These are phyloP conservation scores for Curvularia spicifera DNA, from an alignment of 2,329 filamentous ascomycete species.

Conservation along the genomic window DNA sequence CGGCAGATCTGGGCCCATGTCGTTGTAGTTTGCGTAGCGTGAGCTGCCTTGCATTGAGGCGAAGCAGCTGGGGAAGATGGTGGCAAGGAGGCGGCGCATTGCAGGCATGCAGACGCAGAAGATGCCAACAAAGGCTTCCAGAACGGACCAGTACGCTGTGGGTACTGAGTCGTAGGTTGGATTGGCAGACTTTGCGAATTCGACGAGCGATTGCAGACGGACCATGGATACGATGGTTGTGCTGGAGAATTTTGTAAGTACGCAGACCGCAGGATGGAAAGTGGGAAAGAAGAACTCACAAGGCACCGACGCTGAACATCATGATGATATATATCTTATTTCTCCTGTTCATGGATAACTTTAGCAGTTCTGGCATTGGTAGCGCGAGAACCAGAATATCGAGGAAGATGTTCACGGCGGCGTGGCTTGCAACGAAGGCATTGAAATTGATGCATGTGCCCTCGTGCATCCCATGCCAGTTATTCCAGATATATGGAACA, in stretches of 20 bases:
- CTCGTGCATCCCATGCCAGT: slow-evolving; percentile 23
- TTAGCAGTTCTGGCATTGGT: slow-evolving; percentile 26
- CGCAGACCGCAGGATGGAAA: not conserved
- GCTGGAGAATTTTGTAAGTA: slow-evolving; percentile 7
- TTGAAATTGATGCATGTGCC: slow-evolving; percentile 37
- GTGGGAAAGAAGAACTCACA: slow-evolving; percentile 37
- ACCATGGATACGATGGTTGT: slow-evolving; percentile 51
- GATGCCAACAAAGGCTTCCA: slow-evolving; percentile 27
- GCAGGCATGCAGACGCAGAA: slow-evolving; percentile 30
- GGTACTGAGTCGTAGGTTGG: slow-evolving; percentile 42
- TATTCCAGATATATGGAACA: slow-evolving; percentile 29
- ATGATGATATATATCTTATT: slow-evolving; percentile 42
- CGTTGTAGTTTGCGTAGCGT: not conserved
- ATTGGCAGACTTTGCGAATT: slow-evolving; percentile 51
- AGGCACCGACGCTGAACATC: slow-evolving; percentile 43
- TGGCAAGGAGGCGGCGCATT: slow-evolving; percentile 21
- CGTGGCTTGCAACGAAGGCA: slow-evolving; percentile 19
- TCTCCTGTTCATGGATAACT: slow-evolving; percentile 27
- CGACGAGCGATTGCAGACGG: slow-evolving; percentile 50
- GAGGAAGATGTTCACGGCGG: slow-evolving; percentile 26
- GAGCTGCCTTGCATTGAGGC: slow-evolving; percentile 14
- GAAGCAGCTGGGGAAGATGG: slow-evolving; percentile 43
- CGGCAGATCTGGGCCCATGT: not conserved
- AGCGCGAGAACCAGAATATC: slow-evolving; percentile 24
- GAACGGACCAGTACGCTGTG: slow-evolving; percentile 22